These are phyloP conservation scores for Microbotryum saponariae DNA, from an alignment of 1,284 basidiomycete species.

Conservation along the genomic window DNA sequence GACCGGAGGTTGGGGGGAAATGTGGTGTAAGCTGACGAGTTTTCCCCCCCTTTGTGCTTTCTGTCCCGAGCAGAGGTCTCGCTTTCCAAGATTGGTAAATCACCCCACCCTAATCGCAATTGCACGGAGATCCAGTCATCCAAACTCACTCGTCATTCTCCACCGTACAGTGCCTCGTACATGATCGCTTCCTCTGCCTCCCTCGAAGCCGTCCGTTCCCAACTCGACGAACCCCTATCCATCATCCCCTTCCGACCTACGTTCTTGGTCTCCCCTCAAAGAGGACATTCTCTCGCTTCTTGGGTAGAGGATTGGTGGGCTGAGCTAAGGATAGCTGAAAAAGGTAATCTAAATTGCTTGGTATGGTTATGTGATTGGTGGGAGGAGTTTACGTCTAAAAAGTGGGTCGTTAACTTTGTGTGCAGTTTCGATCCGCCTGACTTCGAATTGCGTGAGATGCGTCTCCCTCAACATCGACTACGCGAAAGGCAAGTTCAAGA, in stretches of 20 bases:
- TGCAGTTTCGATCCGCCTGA: slow-evolving; percentile 7
- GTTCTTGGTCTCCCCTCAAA: slow-evolving; percentile 2
- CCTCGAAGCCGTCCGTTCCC: slow-evolving; percentile 1
- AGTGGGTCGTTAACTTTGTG: too few species aligned
- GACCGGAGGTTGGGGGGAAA: too few species aligned
- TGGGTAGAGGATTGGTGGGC: slow-evolving; percentile 18
- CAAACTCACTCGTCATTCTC: too few species aligned
- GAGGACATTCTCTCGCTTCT: neutral
- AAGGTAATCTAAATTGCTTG: neutral
- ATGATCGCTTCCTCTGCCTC: slow-evolving; percentile 18
- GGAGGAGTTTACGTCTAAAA: neutral
- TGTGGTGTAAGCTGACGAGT: neutral
- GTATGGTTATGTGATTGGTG: neutral
- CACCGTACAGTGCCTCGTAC: slow-evolving; percentile 7
- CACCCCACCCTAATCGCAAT: too few species aligned
- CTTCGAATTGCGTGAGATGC: slow-evolving; percentile 16
- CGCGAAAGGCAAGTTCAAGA: slow-evolving; percentile 1
- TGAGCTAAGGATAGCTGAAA: neutral
- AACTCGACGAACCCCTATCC: slow-evolving; percentile 7
- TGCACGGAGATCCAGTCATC: too few species aligned
- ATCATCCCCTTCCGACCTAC: slow-evolving; percentile 15
- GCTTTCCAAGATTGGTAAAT: slow-evolving; percentile 13
- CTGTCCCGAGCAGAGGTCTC: neutral
- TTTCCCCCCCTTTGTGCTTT: too few species aligned
- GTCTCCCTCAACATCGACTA: slow-evolving; percentile 21